Evolutionary conservation across 192 early-diverging fungal species (phyloP), one percentile per base, ranked within the genome.

Genomic region (Backusella mclennaniae): DNA sequence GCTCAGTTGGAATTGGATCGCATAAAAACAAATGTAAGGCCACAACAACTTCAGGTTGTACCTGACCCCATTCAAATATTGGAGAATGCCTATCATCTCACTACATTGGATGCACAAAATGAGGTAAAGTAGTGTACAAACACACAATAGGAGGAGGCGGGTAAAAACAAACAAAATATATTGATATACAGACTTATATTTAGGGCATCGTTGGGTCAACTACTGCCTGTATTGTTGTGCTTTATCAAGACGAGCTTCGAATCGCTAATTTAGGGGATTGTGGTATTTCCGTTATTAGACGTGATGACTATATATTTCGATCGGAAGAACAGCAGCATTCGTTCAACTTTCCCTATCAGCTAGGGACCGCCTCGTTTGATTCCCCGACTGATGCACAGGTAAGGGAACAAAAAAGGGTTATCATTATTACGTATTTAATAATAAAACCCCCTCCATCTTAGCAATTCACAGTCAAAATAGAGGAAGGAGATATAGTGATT

Each of bases 271-370:
- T 99, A 59, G 98, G 98, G 46, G 98, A 99, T 83, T 97, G 96
- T 81, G 95, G 95, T 4, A 84, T 98, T 73, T 87, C 92, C 38
- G 87, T 99, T 1, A 93, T 99, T 59, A 92, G 98, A 39, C 87
- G 92, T 69, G 92, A 93, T 69, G 92, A 95, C 73, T 88, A 93
- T 81, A 91, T 97, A 23, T 99, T 98, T 83, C 88, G 96, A 44
- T 96, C 91, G 38, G 96, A 98, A 85, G 97, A 98, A 82, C 98
- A 98, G 77, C 97, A 98, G 83, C 96, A 99, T 84, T 97, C 95
- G 15, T 99, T 99, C 86, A 99, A 99, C 84, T 98, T 94, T 79
- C 98, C 98, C 6, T 98, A 90, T 80, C 98, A 99, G 78, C 89
- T 99, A 33, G 96, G 98, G 59, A 97, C 94, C 14, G 93, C 93